phyloP scores from a whole-genome alignment of 176 grass and related monocot genomes.

The Lolium perenne region DNA sequence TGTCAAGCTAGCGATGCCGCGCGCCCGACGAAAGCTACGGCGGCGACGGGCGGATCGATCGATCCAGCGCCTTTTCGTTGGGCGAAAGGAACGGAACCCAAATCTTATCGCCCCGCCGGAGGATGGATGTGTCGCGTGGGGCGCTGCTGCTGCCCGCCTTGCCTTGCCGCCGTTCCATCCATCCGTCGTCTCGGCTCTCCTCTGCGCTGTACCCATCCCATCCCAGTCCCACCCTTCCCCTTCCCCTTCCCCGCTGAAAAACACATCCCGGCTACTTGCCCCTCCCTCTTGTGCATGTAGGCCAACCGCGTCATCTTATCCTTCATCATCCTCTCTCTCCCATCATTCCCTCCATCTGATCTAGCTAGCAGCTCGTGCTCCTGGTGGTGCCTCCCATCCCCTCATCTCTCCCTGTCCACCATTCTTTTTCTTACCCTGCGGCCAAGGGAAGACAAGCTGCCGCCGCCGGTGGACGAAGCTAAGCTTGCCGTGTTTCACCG shows the following conservation, averaged over 20 bases:
- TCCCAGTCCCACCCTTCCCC: neutral
- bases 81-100: slow-evolving; percentile 27
- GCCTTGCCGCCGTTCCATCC: neutral
- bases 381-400: neutral
- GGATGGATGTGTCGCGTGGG: slow-evolving; percentile 2
- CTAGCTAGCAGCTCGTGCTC: neutral
- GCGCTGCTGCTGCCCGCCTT: neutral
- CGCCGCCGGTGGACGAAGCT: neutral
- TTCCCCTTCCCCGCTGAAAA: neutral
- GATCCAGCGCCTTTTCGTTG: slow-evolving; percentile 34
- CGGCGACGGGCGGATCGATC: neutral
- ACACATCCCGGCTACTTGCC: neutral
- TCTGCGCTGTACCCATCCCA: slow-evolving; percentile 22
- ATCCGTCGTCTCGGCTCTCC: neutral
- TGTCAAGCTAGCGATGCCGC: neutral
- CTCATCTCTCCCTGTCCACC: slow-evolving; percentile 15
- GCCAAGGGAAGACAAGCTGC: neutral
- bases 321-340: neutral
- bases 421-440: neutral
- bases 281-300: slow-evolving; percentile 9
- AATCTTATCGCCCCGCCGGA: slow-evolving; percentile 36
- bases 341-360: slow-evolving; percentile 46
- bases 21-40: slow-evolving; percentile 23
- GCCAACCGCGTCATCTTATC: slow-evolving; percentile 63
- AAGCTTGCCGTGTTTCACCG: neutral